phyloP scores from a whole-genome alignment of 1,284 basidiomycete species.

The Omphalotus olearius region DNA sequence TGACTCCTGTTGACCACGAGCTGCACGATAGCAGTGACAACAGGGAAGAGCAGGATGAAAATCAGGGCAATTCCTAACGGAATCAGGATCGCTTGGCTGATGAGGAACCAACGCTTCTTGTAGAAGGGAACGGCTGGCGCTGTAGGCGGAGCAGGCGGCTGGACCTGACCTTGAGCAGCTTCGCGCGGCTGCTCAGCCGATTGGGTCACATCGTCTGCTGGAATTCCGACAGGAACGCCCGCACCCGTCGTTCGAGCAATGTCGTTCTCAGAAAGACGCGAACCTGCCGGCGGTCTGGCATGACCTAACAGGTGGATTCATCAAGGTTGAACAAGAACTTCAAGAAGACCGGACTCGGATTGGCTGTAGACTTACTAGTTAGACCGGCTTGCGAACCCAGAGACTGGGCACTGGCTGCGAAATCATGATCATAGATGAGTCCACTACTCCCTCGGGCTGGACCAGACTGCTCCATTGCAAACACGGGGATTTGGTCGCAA shows the following conservation, averaged over 20 bases:
- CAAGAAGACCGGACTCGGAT: neutral
- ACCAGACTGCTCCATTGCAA: conserved; percentile 3
- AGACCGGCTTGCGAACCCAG: conserved; percentile 3
- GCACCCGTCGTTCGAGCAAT: conserved; percentile 25
- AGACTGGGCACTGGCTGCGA: conserved; percentile 6
- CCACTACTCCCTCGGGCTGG: conserved; percentile 6
- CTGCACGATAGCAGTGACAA: conserved; percentile 60
- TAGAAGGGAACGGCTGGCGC: conserved; percentile 28
- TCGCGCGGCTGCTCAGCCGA: conserved; percentile 9
- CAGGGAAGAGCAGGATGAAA: conserved; percentile 62
- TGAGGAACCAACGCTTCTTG: conserved; percentile 36
- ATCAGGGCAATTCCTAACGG: conserved; percentile 55
- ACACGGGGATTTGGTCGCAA: neutral
- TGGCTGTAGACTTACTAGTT: neutral
- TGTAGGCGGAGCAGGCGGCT: conserved; percentile 8
- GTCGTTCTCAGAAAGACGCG: conserved; percentile 22
- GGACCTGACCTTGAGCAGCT: conserved; percentile 15
- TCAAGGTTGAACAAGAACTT: conserved; percentile 1
- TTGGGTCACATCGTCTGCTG: conserved; percentile 10
- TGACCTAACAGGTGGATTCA: conserved; percentile 26
- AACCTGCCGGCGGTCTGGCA: conserved; percentile 34
- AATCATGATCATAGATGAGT: conserved; percentile 5
- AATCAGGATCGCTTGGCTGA: conserved; percentile 43
- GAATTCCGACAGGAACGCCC: conserved; percentile 21
- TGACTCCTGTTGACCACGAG: conserved; percentile 52